Percentiles rank a stretch among this genome's conserved stretches.
Conservation (phyloP, 805 yeast species). For the Candida xyloterini region DNA sequence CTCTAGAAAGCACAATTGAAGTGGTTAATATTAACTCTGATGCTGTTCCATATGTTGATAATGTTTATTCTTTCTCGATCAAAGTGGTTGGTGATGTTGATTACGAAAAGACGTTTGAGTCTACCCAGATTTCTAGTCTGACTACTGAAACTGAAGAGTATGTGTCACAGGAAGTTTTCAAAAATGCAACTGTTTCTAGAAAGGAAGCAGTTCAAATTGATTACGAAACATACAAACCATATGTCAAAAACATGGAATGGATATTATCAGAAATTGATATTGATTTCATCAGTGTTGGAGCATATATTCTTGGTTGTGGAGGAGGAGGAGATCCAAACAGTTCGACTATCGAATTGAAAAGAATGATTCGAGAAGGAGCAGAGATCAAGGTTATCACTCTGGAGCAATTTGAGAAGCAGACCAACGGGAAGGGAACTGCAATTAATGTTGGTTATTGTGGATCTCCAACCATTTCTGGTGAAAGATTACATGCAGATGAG, state of each 20-base stretch:
- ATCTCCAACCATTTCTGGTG: conserved; percentile 43
- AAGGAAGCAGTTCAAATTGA: conserved; percentile 9
- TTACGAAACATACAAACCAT: conserved; percentile 19
- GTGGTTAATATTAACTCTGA: conserved; percentile 27
- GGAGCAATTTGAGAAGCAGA: conserved; percentile 25
- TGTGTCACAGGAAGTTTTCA: conserved; percentile 10
- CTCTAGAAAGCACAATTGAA: conserved; percentile 22
- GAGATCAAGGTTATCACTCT: conserved; percentile 33
- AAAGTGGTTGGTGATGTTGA: conserved; percentile 47
- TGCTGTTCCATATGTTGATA: conserved; percentile 34
- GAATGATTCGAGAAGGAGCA: conserved; percentile 34
- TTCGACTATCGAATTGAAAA: conserved; percentile 33
- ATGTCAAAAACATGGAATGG: conserved; percentile 33
- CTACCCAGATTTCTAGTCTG: conserved; percentile 1
- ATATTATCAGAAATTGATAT: conserved; percentile 38
- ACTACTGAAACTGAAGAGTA: conserved; percentile 4
- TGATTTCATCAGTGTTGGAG: conserved; percentile 41
- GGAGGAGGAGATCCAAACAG: conserved; percentile 47
- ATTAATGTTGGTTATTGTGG: conserved; percentile 41
- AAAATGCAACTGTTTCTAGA: conserved; percentile 10
- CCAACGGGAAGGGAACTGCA: conserved; percentile 30
- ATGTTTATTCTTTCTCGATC: conserved; percentile 34
- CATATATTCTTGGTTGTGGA: conserved; percentile 45
- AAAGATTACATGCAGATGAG: conserved; percentile 40
- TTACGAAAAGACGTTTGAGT: conserved; percentile 22